A percentile compares a stretch with the other conserved stretches of the same genome.
Conservation (phyloP, 208 protist species). For the Ichthyophonus hoferi region DNA sequence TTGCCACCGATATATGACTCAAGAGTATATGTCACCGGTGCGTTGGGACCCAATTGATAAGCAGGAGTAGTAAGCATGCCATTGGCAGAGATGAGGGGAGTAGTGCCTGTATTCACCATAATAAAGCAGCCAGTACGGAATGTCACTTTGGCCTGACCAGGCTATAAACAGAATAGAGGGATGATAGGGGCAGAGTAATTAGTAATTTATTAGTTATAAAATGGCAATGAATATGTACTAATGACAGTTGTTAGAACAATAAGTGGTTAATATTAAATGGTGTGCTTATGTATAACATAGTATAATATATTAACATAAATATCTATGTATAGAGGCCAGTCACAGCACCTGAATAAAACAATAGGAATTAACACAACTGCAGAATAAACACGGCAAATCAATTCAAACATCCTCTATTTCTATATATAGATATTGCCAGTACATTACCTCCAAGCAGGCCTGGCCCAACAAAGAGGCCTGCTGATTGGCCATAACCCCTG, state of each 20-base stretch:
- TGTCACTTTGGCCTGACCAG: background rate
- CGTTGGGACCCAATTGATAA: conserved; percentile 78
- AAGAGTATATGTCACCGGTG: background rate
- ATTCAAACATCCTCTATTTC: too few relatives aligned
- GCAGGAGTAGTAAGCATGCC: conserved; percentile 89
- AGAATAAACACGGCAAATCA: too few relatives aligned
- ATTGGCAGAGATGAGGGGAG: conserved; percentile 68
- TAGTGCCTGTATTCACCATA: conserved; percentile 87
- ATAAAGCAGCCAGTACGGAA: conserved; percentile 97
- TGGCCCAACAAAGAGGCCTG: conserved; percentile 91
- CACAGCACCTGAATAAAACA: too few relatives aligned
- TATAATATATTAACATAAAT: too few relatives aligned
- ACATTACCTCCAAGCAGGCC: background rate
- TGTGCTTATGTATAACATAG: too few relatives aligned
- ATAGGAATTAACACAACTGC: too few relatives aligned
- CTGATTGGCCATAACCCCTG: conserved; percentile 82
- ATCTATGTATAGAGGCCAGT: too few relatives aligned
- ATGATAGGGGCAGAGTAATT: background rate
- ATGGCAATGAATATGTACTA: too few relatives aligned
- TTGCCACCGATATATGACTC: conserved; percentile 79
- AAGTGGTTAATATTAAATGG: too few relatives aligned
- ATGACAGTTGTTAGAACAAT: too few relatives aligned
- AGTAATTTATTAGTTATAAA: too few relatives aligned
- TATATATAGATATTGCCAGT: too few relatives aligned
- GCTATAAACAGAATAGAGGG: background rate